Base-by-base conservation (phyloP, 2,329 filamentous ascomycete genomes). In the Talaromyces sp. region DNA sequence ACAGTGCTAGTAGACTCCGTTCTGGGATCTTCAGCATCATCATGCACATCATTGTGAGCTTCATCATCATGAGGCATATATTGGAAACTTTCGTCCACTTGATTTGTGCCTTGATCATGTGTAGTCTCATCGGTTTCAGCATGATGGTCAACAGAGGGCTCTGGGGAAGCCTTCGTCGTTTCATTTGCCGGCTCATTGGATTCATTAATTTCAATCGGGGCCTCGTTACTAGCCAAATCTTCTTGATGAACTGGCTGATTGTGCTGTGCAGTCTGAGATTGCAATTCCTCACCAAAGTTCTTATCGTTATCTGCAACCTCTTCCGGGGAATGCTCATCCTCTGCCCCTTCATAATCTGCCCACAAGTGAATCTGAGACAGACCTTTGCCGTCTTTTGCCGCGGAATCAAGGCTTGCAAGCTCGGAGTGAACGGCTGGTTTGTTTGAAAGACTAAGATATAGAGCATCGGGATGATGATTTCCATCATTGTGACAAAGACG, bases 401-500 rank as follows among this genome's bases (percentile, higher is more conserved):
- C 80, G 58, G 77, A 70, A 40, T 75, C 72, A 42, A 88, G 75
- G 56, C 79, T 75, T 32, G 73, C 70, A 27, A 87, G 69, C 51
- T 82, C 78, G 39, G 77, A 76, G 3, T 75, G 70, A 62, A 86
- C 81, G 43, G 79, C 81, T 36, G 79, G 71, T 62, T 80, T 82
- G 17, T 78, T 79, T 47, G 73, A 75, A 46, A 89, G 73, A 9
- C 76, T 77, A 50, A 88, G 72, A 60, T 84, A 83, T n/a, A 87
- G 75, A 14, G 83, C 80, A 29, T 81, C 77, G 2, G 80, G 77
- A 19, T 77, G 68, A 47, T 78, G 71, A 36, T 76, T 68, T 20
- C 78, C 82, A 65, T 87, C 85, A 63, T 88, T 85, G 29, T 76
- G 76, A 58, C 82, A 78, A 41, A 89, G 72, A 14, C 77, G 75